Conservation (phyloP, 306 rosid species). For the Potentilla sterilis region DNA sequence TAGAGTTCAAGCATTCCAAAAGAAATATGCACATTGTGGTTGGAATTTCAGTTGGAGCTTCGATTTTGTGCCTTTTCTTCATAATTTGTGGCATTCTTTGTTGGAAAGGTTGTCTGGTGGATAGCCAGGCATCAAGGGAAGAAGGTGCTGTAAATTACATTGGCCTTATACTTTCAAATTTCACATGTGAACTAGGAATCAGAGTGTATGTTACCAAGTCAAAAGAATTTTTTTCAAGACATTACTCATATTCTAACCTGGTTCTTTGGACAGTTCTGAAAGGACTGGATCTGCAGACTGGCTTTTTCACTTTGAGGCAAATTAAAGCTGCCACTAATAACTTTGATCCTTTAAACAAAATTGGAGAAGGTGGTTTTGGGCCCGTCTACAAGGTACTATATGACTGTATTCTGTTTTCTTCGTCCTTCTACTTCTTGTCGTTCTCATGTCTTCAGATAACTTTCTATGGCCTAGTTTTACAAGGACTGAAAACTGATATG, state of each 20-base stretch:
- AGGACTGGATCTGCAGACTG: no score
- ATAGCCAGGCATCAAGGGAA: constrained; percentile 11
- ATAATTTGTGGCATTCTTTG: constrained; percentile 6
- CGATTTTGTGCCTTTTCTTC: neutral
- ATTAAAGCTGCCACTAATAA: constrained; percentile 49
- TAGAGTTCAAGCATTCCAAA: constrained; percentile 15
- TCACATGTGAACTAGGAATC: neutral
- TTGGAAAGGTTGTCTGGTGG: neutral
- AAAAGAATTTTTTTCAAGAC: neutral
- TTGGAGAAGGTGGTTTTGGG: constrained; percentile 82
- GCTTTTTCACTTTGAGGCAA: constrained; percentile 13
- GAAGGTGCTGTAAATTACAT: neutral
- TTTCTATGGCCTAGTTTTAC: neutral
- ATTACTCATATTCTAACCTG: neutral
- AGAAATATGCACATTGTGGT: neutral
- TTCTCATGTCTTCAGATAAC: neutral
- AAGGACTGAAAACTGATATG: neutral
- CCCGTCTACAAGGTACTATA: constrained; percentile 56
- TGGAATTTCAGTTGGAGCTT: constrained; percentile 19
- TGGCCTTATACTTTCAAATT: neutral
- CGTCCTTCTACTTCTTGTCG: neutral
- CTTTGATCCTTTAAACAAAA: constrained; percentile 46
- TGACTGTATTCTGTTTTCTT: neutral
- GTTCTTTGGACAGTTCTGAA: neutral
- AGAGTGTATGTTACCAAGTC: no score